phyloP scores from a whole-genome alignment of 768 basidiomycete genomes.

The Dacryopinax primogenitus region DNA sequence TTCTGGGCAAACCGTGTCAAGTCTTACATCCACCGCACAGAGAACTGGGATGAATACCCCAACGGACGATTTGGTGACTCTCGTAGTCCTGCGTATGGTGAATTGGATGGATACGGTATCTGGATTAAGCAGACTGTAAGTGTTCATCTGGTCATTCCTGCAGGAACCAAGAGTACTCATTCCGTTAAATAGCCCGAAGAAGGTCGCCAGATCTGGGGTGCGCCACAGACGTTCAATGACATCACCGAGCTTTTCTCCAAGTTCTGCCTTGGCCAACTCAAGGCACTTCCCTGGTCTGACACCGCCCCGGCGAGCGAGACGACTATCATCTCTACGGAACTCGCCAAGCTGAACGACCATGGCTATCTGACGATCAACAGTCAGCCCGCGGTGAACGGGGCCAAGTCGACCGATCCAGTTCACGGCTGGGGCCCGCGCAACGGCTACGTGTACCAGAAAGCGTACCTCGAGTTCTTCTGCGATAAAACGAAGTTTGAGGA shows the following conservation, averaged over 20 bases:
- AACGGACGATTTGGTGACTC: constrained; percentile 98
- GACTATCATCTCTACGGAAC: constrained; percentile 56
- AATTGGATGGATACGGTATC: constrained; percentile 91
- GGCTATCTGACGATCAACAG: constrained; percentile 97
- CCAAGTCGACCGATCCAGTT: constrained; percentile 63
- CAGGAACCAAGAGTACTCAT: constrained; percentile 10
- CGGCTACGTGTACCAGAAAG: constrained; percentile 95
- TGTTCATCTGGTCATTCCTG: background rate
- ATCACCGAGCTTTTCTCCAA: constrained; percentile 61
- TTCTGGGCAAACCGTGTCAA: constrained; percentile 98
- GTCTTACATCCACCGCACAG: constrained; percentile 89
- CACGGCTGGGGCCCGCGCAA: constrained; percentile 92
- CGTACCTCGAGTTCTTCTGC: constrained; percentile 94
- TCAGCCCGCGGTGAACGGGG: constrained; percentile 90
- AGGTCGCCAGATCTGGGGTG: constrained; percentile 77
- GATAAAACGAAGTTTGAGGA: constrained; percentile 55
- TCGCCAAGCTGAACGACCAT: constrained; percentile 74
- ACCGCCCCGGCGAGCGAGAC: constrained; percentile 77
- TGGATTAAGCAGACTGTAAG: constrained; percentile 78
- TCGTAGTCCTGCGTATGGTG: constrained; percentile 93
- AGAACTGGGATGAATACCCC: constrained; percentile 99
- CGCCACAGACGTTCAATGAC: constrained; percentile 53
- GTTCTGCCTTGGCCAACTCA: constrained; percentile 64
- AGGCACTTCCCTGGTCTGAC: constrained; percentile 91
- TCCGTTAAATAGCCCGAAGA: constrained; percentile 54